Evolutionary conservation across 345 rosid species (phyloP), one percentile per base, ranked within the genome.

Genomic region (Brassica nigra): DNA sequence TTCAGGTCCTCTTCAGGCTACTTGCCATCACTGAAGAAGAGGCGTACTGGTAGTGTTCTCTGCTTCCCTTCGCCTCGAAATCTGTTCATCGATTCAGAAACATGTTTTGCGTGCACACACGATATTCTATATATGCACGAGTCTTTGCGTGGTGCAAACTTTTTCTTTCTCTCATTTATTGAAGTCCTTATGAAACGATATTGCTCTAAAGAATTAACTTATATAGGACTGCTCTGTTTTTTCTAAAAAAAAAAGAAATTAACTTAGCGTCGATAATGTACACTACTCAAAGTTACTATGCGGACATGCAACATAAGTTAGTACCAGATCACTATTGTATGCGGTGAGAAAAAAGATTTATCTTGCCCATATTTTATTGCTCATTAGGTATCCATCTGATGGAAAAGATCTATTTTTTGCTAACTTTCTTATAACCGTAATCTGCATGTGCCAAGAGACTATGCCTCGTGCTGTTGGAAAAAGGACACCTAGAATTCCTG

Each of bases 401-500:
- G 42, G 57, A 42, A 34, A 59, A 58, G 15, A 33, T 39, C 76
- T 66, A 59, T 44, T 70, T 37, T 73, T 42, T 62, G 61, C 83
- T 82, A 77, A 78, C 66, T 67, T 79, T 72, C 65, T 57, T 12
- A 55, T 30, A 69, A 78, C 76, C 77, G 68, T 82, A 77, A 76
- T 49, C 72, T 81, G 69, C 83, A 54, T 76, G 77, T 76, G 18
- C 73, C 49, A 81, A 91, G 97, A 84, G 79, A 88, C 86, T 83
- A 76, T 83, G 84, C 89, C 94, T 28, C 92, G 94, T 79, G 92
- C 92, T 73, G 94, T 91, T 83, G 97, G 94, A 49, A 91, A 89
- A 88, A 85, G 97, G 87, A 91, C 92, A 63, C 97, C 97, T 74
- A 88, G 97, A 73, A 87, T 91, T 65, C 92, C 94, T 62, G 86